Conservation (phyloP, 2,329 filamentous ascomycete species). For the Xylogone sp. region DNA sequence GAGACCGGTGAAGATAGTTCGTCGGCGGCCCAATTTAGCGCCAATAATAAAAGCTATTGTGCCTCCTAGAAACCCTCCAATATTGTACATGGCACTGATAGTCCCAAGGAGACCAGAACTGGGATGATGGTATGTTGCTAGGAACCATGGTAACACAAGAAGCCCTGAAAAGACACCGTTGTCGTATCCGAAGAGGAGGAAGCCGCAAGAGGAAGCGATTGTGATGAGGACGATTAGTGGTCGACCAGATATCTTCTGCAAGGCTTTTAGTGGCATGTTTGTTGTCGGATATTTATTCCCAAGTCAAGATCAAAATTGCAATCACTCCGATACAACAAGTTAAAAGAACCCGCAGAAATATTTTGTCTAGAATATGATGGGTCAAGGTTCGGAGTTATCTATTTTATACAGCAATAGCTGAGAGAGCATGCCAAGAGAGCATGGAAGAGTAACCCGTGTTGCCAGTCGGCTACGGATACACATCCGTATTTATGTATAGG, state of each 20-base stretch:
- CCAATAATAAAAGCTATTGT: not conserved
- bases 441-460: not conserved
- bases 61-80: slow-evolving; percentile 1
- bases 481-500: not conserved
- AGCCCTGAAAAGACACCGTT: slow-evolving; percentile 38
- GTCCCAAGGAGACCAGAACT: not conserved
- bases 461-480: not conserved
- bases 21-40: slow-evolving; percentile 2
- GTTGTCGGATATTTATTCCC: not conserved
- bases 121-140: not conserved
- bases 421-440: not conserved
- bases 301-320: not conserved
- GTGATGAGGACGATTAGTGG: not conserved
- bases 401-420: not conserved
- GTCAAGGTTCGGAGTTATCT: too few species aligned
- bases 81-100: slow-evolving; percentile 4
- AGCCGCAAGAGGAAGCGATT: not conserved
- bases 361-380: too few species aligned
- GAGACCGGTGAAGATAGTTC: slow-evolving; percentile 3
- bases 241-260: not conserved
- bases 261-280: not conserved
- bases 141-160: not conserved
- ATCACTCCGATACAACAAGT: too few species aligned
- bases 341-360: too few species aligned
- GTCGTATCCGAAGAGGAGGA: slow-evolving; percentile 38